Evolutionary conservation across 305 asterid species (phyloP), one percentile per base, ranked within the genome.

Genomic region (Fraxinus baroniana): DNA sequence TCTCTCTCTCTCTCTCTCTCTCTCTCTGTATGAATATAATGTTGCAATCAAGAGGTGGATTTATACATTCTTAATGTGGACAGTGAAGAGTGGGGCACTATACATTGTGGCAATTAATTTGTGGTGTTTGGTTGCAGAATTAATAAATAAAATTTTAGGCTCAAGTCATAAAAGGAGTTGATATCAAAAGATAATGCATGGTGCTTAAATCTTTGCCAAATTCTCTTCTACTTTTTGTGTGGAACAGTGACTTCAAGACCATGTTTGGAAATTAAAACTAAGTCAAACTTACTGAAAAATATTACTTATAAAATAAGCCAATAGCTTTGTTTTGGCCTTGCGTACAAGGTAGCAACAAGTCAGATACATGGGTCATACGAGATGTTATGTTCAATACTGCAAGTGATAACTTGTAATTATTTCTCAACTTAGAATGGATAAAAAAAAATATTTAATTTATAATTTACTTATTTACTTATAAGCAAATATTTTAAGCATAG

Each of bases 151-250:
- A 86, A 89, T 36, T 36, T 86, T 82, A 83, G 39, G n/a, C 83
- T 41, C 2, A 86, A 86, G 92, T 90, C 85, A 89, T 87, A 87
- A 86, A 86, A 86, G 70, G 30, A 52, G 60, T 49, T 77, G 41
- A 32, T 5, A 68, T 71, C 44, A 78, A 81, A 32, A 15, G 41
- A 79, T 49, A 41, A 80, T 79, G 88, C 77, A 85, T 79, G 85
- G 74, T 8, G 74, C 74, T 68, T 68, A 68, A 68, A 68, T 68
- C 37, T 68, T 66, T 10, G 73, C 9, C 74, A 68, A 68, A 68
- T 68, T 39, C 20, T 12, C 20, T 4, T 26, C 74, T 12, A 68
- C 20, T 68, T 68, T 68, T 49, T 46, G 71, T 55, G 83, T 82
- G 78, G 78, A 76, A 30, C 36, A 12, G 37, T 68, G 74, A 64